A percentile compares a stretch with the other conserved stretches of the same genome.
Conservation (phyloP, 2,329 filamentous ascomycete genomes). For the Hymenoscyphus occultus region DNA sequence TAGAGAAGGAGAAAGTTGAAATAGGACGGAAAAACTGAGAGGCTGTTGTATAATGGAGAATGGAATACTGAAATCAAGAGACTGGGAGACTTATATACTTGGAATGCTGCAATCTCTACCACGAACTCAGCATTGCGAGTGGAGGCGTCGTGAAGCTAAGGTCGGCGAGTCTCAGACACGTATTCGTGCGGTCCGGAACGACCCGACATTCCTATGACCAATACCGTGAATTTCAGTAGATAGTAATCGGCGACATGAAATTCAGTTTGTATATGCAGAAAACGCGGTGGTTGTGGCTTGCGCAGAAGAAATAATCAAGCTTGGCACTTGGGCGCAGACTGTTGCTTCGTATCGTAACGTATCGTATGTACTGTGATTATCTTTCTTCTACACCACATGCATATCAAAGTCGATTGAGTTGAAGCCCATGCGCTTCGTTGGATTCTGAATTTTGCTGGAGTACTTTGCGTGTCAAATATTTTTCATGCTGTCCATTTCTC, state of each 20-base stretch:
- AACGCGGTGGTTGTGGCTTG: neutral
- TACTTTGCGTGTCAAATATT: neutral
- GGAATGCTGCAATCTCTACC: neutral
- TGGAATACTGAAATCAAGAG: neutral
- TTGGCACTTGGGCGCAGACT: neutral
- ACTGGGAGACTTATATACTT: neutral
- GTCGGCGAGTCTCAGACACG: neutral
- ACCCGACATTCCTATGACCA: neutral
- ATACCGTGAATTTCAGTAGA: neutral
- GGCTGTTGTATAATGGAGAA: neutral
- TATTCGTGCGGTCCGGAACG: neutral
- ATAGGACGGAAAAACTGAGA: neutral
- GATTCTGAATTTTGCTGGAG: neutral
- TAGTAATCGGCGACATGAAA: neutral
- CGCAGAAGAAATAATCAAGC: neutral
- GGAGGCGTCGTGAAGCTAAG: neutral
- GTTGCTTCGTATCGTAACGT: neutral
- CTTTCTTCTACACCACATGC: neutral
- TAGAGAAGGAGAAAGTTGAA: neutral
- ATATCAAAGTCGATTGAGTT: neutral
- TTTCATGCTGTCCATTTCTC: neutral
- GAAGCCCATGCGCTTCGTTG: too few species aligned
- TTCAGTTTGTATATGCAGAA: neutral
- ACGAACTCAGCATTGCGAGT: neutral
- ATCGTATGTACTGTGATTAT: neutral